Conservation (phyloP, 2,329 filamentous ascomycete species). For the Nothopassalora personata region DNA sequence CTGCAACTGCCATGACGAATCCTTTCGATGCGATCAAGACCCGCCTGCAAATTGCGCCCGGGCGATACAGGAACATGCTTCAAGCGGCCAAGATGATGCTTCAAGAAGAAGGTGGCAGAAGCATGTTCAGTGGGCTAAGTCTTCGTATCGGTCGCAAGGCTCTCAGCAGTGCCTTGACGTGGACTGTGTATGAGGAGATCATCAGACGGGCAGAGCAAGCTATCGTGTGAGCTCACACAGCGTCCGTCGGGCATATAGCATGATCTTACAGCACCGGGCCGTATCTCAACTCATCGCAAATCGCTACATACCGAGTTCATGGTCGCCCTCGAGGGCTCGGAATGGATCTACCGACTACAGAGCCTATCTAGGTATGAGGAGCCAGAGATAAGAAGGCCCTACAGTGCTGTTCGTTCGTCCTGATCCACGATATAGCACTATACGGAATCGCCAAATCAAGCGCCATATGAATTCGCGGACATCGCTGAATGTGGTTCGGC, state of each 20-base stretch:
- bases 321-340: background rate
- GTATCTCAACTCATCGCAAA: background rate
- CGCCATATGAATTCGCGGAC: too few relatives aligned
- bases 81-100: slow-evolving; percentile 75
- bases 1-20: slow-evolving; percentile 86
- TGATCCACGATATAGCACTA: too few relatives aligned
- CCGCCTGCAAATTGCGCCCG: slow-evolving; percentile 82
- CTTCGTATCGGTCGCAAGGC: slow-evolving; percentile 88
- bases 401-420: too few relatives aligned
- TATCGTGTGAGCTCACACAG: slow-evolving; percentile 4
- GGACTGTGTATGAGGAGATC: slow-evolving; percentile 94
- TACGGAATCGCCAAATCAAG: too few relatives aligned
- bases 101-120: slow-evolving; percentile 69
- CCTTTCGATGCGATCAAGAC: slow-evolving; percentile 98
- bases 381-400: too few relatives aligned
- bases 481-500: background rate
- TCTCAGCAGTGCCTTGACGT: slow-evolving; percentile 87
- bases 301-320: background rate
- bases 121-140: slow-evolving; percentile 78
- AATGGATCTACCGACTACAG: background rate
- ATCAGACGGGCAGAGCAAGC: slow-evolving; percentile 63
- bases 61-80: slow-evolving; percentile 74
- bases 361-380: background rate
- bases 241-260: background rate
- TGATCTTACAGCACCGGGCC: background rate